Base-by-base conservation (phyloP, 257 asterid species). In the Asclepias syriaca region DNA sequence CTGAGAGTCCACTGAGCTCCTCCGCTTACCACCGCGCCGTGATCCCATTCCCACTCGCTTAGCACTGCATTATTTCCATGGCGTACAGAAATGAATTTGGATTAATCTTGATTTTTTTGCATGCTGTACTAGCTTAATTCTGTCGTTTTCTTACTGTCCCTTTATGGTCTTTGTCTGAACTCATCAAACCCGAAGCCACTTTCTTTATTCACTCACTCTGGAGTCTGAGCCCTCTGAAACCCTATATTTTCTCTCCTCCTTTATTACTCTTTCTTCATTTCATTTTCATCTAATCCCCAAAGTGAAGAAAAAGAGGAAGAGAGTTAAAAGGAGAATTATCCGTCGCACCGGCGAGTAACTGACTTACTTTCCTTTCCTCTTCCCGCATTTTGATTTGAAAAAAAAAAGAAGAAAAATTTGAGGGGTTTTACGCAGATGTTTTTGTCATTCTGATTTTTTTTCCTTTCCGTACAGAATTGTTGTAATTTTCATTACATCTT, bases 151-250 rank as follows among this genome's bases (percentile, higher is more conserved):
- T 65, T 43, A 21, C 45, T 29, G 66, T 19, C 34, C 7, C 46
- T 65, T 65, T 48, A 59, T 46, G 65, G 57, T 22, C 0, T 48
- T 11, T 22, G 48, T 16, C 15, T 19, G 57, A 18, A 34, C 60
- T 51, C 78, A 68, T 61, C 58, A 70, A 76, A 63, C 71, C 66
- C 72, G 55, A 63, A 16, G 51, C 61, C 71, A 53, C 68, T 54
- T 50, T 21, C 22, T 65, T 58, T 34, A 21, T 56, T 55, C 22
- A 4, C 11, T 19, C 21, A 11, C 5, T 40, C 64, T 29, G 40
- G 16, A 46, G 32, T 32, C 32, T 54, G 59, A 54, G 27, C 34
- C 65, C 14, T 59, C 50, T 22, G 54, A 46, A 22, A 27, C 34
- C 14, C 13, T 27, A 27, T 16, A 21, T 1, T 22, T 53, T 21